Base-by-base conservation (phyloP, 441 rosid genomes). In the Breynia disticha region DNA sequence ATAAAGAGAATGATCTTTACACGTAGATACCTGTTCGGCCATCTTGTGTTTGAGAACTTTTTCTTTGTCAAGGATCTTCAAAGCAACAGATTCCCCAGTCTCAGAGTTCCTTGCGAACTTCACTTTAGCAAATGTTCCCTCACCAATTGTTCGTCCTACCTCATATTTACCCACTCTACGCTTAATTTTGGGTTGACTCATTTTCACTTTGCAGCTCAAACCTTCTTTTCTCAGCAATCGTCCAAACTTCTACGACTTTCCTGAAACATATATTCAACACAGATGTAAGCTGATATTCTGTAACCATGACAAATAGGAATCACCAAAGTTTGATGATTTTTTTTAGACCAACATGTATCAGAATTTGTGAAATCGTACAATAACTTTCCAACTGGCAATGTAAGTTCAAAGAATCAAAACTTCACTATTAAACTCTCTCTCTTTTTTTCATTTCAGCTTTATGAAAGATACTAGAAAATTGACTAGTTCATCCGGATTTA, bases 1-100 rank as follows among this genome's bases (percentile, higher is more conserved):
- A 61, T 2, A 16, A 16, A 15, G 28, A 37, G n/a, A 45, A 51
- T 24, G 21, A 39, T 21, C 9, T n/a, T 7, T n/a, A 19, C 11
- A 46, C 48, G 18, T 57, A 14, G 47, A 46, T 50, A 90, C 98
- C 95, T 85, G 98, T 68, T 87, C 98, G 54, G 94, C 81, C 90
- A 91, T 85, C 79, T 91, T 91, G 75, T 91, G 89, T 76, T 82
- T 87, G 50, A 91, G 93, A 71, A 91, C 96, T 73, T 87, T 91
- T 64, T 87, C 95, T 72, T 85, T 91, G 73, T 91, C 98, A 44
- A 91, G 93, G 61, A 91, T 91, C 84, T 91, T 91, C 64, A 91
- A 75, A 58, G 98, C 95, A 17, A 91, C 98, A 11, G 80, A 68
- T 39, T 87, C 86, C 24, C 87, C 87, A 0, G 88, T 87, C 69